phyloP scores from a whole-genome alignment of 78 protist genomes.

The Acrasis kona region DNA sequence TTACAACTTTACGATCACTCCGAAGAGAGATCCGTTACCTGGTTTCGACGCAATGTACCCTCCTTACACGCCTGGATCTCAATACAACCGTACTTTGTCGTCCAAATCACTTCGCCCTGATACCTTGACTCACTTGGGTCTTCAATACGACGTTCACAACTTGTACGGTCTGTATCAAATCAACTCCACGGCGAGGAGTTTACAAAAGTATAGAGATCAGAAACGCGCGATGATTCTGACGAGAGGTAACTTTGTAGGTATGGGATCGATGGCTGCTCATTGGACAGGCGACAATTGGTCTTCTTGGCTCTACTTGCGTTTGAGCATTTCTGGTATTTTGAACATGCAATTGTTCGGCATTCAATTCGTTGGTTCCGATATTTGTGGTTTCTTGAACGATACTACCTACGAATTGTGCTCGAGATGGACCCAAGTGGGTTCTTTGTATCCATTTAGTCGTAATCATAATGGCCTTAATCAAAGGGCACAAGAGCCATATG shows the following conservation, averaged over 20 bases:
- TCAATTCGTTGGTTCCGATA: conserved; percentile 86
- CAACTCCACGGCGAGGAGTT: conserved; percentile 45
- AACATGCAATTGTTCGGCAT: conserved; percentile 74
- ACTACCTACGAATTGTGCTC: conserved; percentile 81
- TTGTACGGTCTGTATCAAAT: conserved; percentile 68
- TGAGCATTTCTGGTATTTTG: conserved; percentile 74
- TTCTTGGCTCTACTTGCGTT: conserved; percentile 79
- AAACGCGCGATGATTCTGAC: conserved; percentile 92
- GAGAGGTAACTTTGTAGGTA: conserved; percentile 92
- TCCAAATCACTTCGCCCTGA: background rate
- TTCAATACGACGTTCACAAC: conserved; percentile 92
- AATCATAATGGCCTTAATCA: conserved; percentile 91
- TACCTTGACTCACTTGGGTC: background rate
- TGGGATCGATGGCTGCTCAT: conserved; percentile 88
- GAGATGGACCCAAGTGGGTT: conserved; percentile 93
- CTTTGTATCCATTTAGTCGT: conserved; percentile 95
- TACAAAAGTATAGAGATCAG: conserved; percentile 35
- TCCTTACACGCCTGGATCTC: background rate
- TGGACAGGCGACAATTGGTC: conserved; percentile 99
- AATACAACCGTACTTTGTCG: background rate
- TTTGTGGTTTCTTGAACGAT: conserved; percentile 95
- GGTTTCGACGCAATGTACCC: conserved; percentile 66
- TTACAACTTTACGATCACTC: too few species aligned
- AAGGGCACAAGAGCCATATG: conserved; percentile 91
- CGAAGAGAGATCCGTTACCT: too few species aligned